These are phyloP conservation scores for Nicotiana sylvestris DNA, from an alignment of 257 asterid genomes.

Conservation along the genomic window DNA sequence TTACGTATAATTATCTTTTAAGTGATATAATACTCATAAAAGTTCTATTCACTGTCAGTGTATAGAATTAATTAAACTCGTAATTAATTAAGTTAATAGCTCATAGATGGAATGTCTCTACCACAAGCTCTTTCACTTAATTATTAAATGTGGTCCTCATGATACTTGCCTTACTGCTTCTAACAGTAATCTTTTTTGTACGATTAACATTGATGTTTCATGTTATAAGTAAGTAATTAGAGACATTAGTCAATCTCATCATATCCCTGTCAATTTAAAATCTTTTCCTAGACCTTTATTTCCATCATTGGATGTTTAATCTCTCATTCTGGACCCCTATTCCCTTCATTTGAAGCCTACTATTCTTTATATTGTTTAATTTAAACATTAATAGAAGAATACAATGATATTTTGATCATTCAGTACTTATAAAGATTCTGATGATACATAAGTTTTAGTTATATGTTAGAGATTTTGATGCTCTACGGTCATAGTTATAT, in stretches of 20 bases:
- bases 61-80: background rate
- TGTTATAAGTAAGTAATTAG: background rate
- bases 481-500: background rate
- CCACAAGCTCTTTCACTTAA: constrained; percentile 19
- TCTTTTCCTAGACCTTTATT: constrained; percentile 9
- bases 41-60: background rate
- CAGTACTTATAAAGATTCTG: background rate
- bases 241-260: constrained; percentile 16
- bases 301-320: constrained; percentile 19
- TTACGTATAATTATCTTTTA: background rate
- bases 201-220: background rate
- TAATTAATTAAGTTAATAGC: constrained; percentile 22
- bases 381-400: background rate
- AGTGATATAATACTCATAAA: background rate
- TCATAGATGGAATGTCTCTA: constrained; percentile 34
- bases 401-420: background rate
- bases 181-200: constrained; percentile 10
- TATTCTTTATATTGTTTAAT: background rate
- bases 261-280: constrained; percentile 1
- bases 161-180: constrained; percentile 9
- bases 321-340: constrained; percentile 2
- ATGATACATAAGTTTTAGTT: background rate
- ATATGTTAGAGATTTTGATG: too few relatives aligned
- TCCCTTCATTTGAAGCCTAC: background rate
- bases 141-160: constrained; percentile 19